These are phyloP conservation scores for Dothistroma pini DNA, from an alignment of 2,329 filamentous ascomycete genomes.

Conservation along the genomic window DNA sequence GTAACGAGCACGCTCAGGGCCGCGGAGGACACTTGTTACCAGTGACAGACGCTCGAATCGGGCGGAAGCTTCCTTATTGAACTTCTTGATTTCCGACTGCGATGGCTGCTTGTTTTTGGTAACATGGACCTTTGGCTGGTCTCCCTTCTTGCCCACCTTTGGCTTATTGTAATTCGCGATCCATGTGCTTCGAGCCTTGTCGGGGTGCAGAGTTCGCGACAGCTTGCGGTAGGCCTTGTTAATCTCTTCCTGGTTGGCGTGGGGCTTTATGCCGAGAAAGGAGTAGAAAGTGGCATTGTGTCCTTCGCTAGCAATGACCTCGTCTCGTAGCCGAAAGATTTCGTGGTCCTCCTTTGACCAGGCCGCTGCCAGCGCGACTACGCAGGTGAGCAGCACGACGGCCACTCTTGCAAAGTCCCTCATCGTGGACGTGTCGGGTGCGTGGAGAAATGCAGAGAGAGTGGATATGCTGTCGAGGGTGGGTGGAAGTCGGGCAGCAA, in stretches of 20 bases:
- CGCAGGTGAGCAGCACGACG: conserved; percentile 64
- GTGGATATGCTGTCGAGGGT: conserved; percentile 6
- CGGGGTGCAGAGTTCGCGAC: conserved; percentile 78
- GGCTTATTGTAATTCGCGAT: conserved; percentile 63
- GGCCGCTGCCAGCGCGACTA: conserved; percentile 65
- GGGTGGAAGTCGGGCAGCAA: not conserved
- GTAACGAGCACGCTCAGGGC: conserved; percentile 77
- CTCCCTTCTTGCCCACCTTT: conserved; percentile 38
- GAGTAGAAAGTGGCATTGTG: conserved; percentile 84
- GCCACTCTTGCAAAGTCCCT: conserved; percentile 62
- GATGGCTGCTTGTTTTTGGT: conserved; percentile 68
- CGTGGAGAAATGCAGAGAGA: conserved; percentile 8
- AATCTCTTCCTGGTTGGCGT: conserved; percentile 80
- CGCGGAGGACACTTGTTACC: conserved; percentile 80
- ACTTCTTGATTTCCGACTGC: conserved; percentile 69
- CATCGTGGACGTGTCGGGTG: conserved; percentile 54
- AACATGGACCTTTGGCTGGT: conserved; percentile 60
- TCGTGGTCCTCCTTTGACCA: conserved; percentile 98
- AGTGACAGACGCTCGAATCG: conserved; percentile 80
- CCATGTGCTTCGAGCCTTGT: conserved; percentile 89
- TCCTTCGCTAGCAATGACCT: conserved; percentile 73
- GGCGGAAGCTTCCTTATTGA: conserved; percentile 75
- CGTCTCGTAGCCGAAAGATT: conserved; percentile 93
- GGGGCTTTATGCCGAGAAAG: conserved; percentile 72
- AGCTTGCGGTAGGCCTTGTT: conserved; percentile 92